phyloP scores from a whole-genome alignment of 129 eudicot genomes.

The Lactuca saligna region DNA sequence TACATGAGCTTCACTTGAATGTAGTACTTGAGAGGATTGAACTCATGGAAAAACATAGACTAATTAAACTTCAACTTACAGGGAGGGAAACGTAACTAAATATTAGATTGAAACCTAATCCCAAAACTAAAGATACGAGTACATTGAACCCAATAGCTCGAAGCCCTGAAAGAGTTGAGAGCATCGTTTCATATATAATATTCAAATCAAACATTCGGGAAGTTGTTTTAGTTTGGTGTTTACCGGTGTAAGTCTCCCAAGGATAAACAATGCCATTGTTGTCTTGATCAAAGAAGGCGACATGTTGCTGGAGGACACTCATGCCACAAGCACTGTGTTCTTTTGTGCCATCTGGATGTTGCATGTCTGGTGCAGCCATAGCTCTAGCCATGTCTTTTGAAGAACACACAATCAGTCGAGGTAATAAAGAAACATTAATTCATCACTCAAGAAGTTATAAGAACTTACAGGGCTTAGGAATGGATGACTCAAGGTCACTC shows the following conservation, averaged over 20 bases:
- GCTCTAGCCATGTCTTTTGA: slow-evolving; percentile 46
- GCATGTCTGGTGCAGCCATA: slow-evolving; percentile 40
- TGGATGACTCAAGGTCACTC: slow-evolving; percentile 38
- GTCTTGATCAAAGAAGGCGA: slow-evolving; percentile 50
- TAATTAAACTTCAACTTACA: slow-evolving; percentile 37
- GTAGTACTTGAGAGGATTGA: too few species aligned
- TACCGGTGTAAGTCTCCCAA: slow-evolving; percentile 56
- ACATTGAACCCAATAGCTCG: slow-evolving; percentile 50
- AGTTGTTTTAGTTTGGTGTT: background rate
- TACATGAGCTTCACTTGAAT: too few species aligned
- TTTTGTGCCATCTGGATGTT: slow-evolving; percentile 46
- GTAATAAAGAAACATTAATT: too few species aligned
- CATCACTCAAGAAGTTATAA: background rate
- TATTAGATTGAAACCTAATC: slow-evolving; percentile 32
- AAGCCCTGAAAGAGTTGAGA: slow-evolving; percentile 18
- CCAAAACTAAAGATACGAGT: slow-evolving; percentile 33
- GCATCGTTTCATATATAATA: background rate
- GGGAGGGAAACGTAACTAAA: slow-evolving; percentile 60
- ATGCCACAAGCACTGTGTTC: slow-evolving; percentile 27
- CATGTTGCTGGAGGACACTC: slow-evolving; percentile 58
- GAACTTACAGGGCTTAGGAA: slow-evolving; percentile 62
- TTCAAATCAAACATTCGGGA: background rate
- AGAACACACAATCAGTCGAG: background rate
- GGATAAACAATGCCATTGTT: slow-evolving; percentile 54
- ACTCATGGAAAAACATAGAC: too few species aligned